These are phyloP conservation scores for Lolium rigidum DNA, from an alignment of 176 grass and related monocot genomes.

Conservation along the genomic window DNA sequence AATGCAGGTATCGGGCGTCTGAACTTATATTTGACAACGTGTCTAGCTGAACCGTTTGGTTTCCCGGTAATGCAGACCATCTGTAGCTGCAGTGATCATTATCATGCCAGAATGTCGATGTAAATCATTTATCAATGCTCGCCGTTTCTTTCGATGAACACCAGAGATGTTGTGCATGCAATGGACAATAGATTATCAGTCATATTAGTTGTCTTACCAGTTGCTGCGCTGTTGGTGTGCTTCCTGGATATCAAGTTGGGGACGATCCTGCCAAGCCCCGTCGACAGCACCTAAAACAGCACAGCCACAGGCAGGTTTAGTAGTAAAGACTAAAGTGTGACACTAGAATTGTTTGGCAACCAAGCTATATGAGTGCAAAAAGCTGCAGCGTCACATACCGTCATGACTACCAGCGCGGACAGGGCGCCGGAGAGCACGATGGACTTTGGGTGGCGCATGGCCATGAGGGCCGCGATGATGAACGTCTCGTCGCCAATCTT, in stretches of 20 bases:
- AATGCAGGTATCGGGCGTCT: too few relatives aligned
- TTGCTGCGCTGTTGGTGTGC: conserved; percentile 95
- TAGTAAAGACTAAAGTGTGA: neutral
- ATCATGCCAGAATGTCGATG: too few relatives aligned
- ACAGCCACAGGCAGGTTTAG: neutral
- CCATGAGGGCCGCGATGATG: conserved; percentile 98
- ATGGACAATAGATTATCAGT: neutral
- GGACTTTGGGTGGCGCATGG: conserved; percentile 95
- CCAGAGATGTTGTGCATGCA: neutral
- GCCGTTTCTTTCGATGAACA: too few relatives aligned
- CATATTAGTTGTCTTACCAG: conserved; percentile 53
- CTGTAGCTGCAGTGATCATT: too few relatives aligned
- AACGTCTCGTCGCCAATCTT: conserved; percentile 97
- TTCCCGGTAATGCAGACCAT: too few relatives aligned
- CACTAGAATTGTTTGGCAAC: neutral
- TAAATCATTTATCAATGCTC: too few relatives aligned
- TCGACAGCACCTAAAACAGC: conserved; percentile 70
- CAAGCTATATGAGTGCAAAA: too few relatives aligned
- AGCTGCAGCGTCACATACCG: too few relatives aligned
- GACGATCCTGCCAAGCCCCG: conserved; percentile 86
- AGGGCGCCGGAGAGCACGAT: conserved; percentile 87
- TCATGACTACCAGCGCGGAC: conserved; percentile 85
- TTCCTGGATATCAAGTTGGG: conserved; percentile 98
- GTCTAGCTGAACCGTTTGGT: too few relatives aligned
- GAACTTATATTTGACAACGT: too few relatives aligned